These are phyloP conservation scores for Cryptococcus sp. DNA, from an alignment of 1,284 basidiomycete genomes.

Conservation along the genomic window DNA sequence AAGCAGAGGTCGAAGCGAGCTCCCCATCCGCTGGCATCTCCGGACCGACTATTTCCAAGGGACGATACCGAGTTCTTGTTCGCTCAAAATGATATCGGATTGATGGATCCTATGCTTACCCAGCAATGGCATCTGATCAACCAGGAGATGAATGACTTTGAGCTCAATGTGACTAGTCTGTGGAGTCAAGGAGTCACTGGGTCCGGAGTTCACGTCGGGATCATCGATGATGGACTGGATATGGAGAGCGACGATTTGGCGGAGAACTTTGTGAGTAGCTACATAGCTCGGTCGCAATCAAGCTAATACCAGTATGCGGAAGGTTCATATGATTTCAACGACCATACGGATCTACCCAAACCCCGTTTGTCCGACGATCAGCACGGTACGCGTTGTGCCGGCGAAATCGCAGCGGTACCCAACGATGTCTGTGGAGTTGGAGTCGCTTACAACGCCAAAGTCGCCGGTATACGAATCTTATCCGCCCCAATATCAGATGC, in stretches of 20 bases:
- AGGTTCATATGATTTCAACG: slow-evolving; percentile 96
- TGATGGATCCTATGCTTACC: slow-evolving; percentile 81
- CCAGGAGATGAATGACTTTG: slow-evolving; percentile 47
- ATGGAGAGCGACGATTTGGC: slow-evolving; percentile 81
- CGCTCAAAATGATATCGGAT: slow-evolving; percentile 54
- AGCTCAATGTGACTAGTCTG: slow-evolving; percentile 53
- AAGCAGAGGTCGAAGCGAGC: slow-evolving; percentile 24
- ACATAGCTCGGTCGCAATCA: background rate
- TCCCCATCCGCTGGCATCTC: background rate
- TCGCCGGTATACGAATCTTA: slow-evolving; percentile 91
- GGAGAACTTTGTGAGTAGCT: slow-evolving; percentile 76
- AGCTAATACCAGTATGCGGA: slow-evolving; percentile 62
- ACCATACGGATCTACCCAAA: slow-evolving; percentile 80
- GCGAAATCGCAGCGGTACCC: slow-evolving; percentile 94
- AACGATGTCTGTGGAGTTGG: slow-evolving; percentile 95
- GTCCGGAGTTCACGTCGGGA: slow-evolving; percentile 75
- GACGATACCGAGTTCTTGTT: slow-evolving; percentile 55
- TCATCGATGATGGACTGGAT: slow-evolving; percentile 96
- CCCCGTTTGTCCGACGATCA: slow-evolving; percentile 88
- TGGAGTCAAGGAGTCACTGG: slow-evolving; percentile 79
- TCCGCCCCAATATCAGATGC: slow-evolving; percentile 95
- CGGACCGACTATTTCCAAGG: slow-evolving; percentile 31
- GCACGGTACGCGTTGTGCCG: slow-evolving; percentile 96
- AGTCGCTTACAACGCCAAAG: slow-evolving; percentile 84
- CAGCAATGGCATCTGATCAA: slow-evolving; percentile 80